phyloP scores from a whole-genome alignment of 768 basidiomycete genomes.

The Candolleomyces eurysporus region DNA sequence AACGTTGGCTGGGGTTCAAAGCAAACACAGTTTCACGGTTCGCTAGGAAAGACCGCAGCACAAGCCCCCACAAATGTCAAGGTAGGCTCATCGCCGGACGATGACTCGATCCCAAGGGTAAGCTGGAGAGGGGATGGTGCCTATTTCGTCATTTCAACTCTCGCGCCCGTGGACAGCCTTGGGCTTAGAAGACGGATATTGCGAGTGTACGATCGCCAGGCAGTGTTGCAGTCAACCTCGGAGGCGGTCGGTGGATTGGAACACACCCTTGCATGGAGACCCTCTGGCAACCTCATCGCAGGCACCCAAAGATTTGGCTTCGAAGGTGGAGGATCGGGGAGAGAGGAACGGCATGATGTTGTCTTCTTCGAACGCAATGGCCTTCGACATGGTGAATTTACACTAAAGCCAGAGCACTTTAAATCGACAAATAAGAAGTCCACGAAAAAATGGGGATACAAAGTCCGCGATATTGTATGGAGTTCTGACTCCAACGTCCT shows the following conservation, averaged over 20 bases:
- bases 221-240: constrained; percentile 76
- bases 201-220: constrained; percentile 75
- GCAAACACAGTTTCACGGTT: constrained; percentile 96
- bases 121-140: constrained; percentile 94
- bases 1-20: constrained; percentile 99
- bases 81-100: constrained; percentile 61
- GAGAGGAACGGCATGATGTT: constrained; percentile 73
- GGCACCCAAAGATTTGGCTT: constrained; percentile 75
- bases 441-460: constrained; percentile 58
- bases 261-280: constrained; percentile 78
- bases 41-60: constrained; percentile 83
- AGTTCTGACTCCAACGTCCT: constrained; percentile 86
- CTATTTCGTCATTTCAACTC: constrained; percentile 81
- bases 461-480: constrained; percentile 78
- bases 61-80: constrained; percentile 41
- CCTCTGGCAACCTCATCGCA: constrained; percentile 84
- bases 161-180: constrained; percentile 41
- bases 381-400: constrained; percentile 87
- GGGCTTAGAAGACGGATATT: constrained; percentile 47
- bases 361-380: constrained; percentile 97
- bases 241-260: constrained; percentile 85
- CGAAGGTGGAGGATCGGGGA: constrained; percentile 65
- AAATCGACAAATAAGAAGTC: constrained; percentile 30
- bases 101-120: constrained; percentile 70
- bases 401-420: constrained; percentile 41